These are phyloP conservation scores for Lepidium didymum DNA, from an alignment of 345 rosid genomes.

Conservation along the genomic window DNA sequence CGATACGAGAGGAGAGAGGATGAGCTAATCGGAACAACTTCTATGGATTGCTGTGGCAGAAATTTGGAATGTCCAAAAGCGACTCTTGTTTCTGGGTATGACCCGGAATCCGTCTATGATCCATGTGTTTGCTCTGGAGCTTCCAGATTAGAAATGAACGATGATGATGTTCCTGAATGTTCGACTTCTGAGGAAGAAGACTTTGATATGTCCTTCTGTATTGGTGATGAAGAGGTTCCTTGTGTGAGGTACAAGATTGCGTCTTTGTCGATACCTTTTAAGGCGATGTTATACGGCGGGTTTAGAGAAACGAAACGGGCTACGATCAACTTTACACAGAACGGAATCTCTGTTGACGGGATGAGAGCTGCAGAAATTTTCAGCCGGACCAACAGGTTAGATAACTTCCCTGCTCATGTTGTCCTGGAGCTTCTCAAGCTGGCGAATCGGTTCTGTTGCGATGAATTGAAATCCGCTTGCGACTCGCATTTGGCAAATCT, in stretches of 20 bases:
- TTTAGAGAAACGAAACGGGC: slow-evolving; percentile 64
- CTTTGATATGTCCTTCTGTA: slow-evolving; percentile 63
- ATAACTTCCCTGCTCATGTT: slow-evolving; percentile 36
- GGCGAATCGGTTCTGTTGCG: slow-evolving; percentile 79
- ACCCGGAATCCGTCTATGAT: slow-evolving; percentile 61
- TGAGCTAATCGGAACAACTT: slow-evolving; percentile 59
- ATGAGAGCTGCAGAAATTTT: slow-evolving; percentile 65
- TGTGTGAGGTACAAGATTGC: slow-evolving; percentile 65
- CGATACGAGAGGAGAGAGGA: slow-evolving; percentile 93
- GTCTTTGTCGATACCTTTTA: slow-evolving; percentile 65
- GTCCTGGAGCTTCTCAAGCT: slow-evolving; percentile 77
- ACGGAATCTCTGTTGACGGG: slow-evolving; percentile 59
- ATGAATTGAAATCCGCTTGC: slow-evolving; percentile 72
- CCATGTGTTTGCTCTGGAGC: slow-evolving; percentile 52
- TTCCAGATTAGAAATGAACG: slow-evolving; percentile 24
- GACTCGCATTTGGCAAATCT: slow-evolving; percentile 60
- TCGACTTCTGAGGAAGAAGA: slow-evolving; percentile 68
- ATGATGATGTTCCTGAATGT: slow-evolving; percentile 42
- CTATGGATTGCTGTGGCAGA: slow-evolving; percentile 83
- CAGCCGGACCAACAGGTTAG: slow-evolving; percentile 60
- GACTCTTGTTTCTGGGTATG: slow-evolving; percentile 60
- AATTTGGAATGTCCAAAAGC: slow-evolving; percentile 85
- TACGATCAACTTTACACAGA: slow-evolving; percentile 60
- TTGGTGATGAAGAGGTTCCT: slow-evolving; percentile 72
- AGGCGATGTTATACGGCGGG: slow-evolving; percentile 67